Percentiles rank a stretch among this genome's conserved stretches.
Evolutionary conservation across 805 yeast species (phyloP).

Genomic region (Wickerhamiella sergipiensis): DNA sequence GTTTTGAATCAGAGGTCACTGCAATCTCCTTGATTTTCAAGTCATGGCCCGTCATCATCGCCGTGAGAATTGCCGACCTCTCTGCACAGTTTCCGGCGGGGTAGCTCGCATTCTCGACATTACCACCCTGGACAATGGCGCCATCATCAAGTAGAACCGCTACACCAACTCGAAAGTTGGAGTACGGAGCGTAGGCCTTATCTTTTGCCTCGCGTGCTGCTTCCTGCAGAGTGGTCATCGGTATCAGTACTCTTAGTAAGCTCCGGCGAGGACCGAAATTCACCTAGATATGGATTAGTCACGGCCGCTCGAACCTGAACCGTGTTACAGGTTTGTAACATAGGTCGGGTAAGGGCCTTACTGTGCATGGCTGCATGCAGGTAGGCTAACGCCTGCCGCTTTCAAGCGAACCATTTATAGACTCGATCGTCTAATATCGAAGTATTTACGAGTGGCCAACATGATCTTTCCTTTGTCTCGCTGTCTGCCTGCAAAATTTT

Average conservation of each 20-base stretch:
- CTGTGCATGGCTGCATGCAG: background rate
- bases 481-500: too few relatives aligned
- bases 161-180: constrained; percentile 77
- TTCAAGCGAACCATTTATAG: background rate
- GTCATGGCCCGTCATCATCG: constrained; percentile 27
- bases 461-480: too few relatives aligned
- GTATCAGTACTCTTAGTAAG: too few relatives aligned
- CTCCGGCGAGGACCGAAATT: too few relatives aligned
- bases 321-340: background rate
- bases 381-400: background rate
- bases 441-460: too few relatives aligned
- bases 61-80: constrained; percentile 47
- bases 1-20: constrained; percentile 44
- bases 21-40: constrained; percentile 44
- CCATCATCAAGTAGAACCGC: constrained; percentile 43
- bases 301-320: too few relatives aligned
- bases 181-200: constrained; percentile 56
- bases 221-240: background rate
- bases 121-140: constrained; percentile 54
- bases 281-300: too few relatives aligned
- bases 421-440: too few relatives aligned
- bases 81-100: constrained; percentile 74
- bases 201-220: constrained; percentile 30
- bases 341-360: background rate
- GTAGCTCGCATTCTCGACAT: constrained; percentile 86